phyloP scores from a whole-genome alignment of 345 rosid genomes.

The Erucastrum elatum region DNA sequence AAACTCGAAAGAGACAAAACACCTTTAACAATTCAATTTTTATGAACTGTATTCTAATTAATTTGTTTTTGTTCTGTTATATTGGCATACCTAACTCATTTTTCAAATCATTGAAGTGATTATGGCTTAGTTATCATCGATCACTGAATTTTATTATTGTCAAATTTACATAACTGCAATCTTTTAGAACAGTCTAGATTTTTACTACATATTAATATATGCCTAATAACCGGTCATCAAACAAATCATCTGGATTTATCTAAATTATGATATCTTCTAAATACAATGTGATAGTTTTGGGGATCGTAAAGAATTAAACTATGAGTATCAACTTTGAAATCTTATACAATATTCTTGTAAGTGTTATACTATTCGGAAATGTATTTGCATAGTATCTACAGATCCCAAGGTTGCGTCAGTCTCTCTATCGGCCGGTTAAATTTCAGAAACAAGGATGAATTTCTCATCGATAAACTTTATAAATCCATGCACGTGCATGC shows the following conservation, averaged over 20 bases:
- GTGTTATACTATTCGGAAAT: not conserved
- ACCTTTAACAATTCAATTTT: not conserved
- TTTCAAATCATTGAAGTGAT: not conserved
- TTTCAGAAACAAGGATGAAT: too few relatives aligned
- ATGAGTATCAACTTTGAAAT: constrained; percentile 23
- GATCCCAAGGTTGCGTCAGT: constrained; percentile 28
- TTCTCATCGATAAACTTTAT: too few relatives aligned
- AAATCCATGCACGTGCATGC: too few relatives aligned
- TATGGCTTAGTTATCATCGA: not conserved
- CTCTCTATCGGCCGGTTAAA: not conserved
- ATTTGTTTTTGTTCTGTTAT: not conserved
- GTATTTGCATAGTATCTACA: not conserved
- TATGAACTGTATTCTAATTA: not conserved
- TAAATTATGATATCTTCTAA: not conserved
- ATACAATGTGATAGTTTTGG: not conserved
- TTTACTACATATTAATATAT: not conserved
- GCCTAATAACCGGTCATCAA: not conserved
- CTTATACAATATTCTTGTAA: not conserved
- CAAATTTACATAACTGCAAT: not conserved
- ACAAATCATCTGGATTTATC: not conserved
- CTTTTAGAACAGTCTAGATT: not conserved
- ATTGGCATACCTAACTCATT: not conserved
- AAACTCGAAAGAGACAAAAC: constrained; percentile 12
- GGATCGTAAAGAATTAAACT: not conserved
- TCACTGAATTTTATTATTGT: not conserved